Evolutionary conservation across 1,284 basidiomycete species (phyloP).

Genomic region (Ceratobasidium sp.): DNA sequence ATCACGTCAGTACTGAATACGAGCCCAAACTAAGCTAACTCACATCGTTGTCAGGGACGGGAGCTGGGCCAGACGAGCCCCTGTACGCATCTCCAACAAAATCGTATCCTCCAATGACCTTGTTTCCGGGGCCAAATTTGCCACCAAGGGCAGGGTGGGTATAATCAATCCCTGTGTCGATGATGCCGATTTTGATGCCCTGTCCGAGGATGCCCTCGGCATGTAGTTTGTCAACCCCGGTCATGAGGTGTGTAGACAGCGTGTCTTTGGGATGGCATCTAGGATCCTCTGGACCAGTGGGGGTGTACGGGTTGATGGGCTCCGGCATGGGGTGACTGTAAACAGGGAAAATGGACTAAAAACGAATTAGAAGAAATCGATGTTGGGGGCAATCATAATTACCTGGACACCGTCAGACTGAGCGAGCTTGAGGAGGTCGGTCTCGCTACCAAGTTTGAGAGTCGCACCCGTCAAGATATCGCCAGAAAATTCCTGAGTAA

Average conservation of each 20-base stretch:
- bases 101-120: slow-evolving; percentile 51
- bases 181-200: slow-evolving; percentile 55
- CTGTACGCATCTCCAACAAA: slow-evolving; percentile 50
- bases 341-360: not conserved
- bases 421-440: slow-evolving; percentile 1
- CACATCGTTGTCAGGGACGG: slow-evolving; percentile 10
- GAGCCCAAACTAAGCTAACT: not conserved
- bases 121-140: slow-evolving; percentile 54
- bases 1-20: not conserved
- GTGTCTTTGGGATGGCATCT: slow-evolving; percentile 17
- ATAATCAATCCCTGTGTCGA: slow-evolving; percentile 56
- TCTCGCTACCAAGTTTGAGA: not conserved
- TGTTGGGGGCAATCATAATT: not conserved
- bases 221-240: slow-evolving; percentile 52
- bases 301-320: not conserved
- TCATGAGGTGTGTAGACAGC: slow-evolving; percentile 40
- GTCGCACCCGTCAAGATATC: slow-evolving; percentile 11
- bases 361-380: not conserved
- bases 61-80: not conserved
- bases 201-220: slow-evolving; percentile 53
- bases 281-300: not conserved
- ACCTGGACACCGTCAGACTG: not conserved
- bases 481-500: slow-evolving; percentile 9
- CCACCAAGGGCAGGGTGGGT: slow-evolving; percentile 54
- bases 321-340: not conserved